phyloP scores from a whole-genome alignment of 176 grass and related monocot species.

The Tillandsia fasciculata region DNA sequence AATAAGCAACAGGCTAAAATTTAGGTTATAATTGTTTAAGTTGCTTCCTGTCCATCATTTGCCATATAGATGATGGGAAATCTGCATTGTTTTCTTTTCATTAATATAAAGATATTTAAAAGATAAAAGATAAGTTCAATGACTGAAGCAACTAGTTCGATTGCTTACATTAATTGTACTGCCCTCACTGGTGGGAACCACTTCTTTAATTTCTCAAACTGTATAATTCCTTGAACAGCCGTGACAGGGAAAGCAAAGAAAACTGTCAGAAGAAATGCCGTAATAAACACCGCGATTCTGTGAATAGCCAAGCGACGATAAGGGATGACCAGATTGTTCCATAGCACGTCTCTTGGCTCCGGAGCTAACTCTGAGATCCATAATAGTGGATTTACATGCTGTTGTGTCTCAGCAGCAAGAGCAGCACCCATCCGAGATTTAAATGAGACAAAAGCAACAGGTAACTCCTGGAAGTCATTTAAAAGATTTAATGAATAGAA shows the following conservation, averaged over 20 bases:
- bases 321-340: slow-evolving; percentile 57
- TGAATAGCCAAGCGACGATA: slow-evolving; percentile 37
- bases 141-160: neutral
- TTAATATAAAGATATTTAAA: neutral
- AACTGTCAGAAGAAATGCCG: slow-evolving; percentile 52
- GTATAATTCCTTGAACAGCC: slow-evolving; percentile 79
- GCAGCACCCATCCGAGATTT: slow-evolving; percentile 60
- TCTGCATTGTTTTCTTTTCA: neutral
- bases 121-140: neutral
- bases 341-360: slow-evolving; percentile 62
- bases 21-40: neutral
- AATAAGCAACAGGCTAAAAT: neutral
- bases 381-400: slow-evolving; percentile 54
- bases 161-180: slow-evolving; percentile 69
- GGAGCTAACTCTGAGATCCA: slow-evolving; percentile 59
- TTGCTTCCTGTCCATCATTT: neutral
- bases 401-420: slow-evolving; percentile 60
- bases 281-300: slow-evolving; percentile 41
- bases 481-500: neutral
- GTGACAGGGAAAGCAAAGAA: slow-evolving; percentile 85
- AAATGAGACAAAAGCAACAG: slow-evolving; percentile 81
- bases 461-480: slow-evolving; percentile 53
- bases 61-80: neutral
- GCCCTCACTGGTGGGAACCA: slow-evolving; percentile 80
- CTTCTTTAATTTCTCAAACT: slow-evolving; percentile 70